phyloP scores from a whole-genome alignment of 1,284 basidiomycete species.

The Neonothopanus nambi region DNA sequence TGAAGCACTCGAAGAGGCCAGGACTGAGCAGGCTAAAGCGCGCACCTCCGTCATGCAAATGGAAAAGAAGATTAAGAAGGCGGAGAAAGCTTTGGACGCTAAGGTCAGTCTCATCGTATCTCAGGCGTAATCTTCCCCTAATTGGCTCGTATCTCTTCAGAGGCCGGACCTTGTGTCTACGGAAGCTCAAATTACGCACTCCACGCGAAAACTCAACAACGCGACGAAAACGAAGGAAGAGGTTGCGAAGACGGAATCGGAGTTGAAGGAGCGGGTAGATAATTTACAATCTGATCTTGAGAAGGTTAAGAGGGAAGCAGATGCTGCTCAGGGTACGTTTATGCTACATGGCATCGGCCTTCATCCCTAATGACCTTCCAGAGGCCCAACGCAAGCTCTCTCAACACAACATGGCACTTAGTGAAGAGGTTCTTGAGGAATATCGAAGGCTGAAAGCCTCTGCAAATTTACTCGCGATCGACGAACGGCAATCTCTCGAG shows the following conservation, averaged over 20 bases:
- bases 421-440: conserved; percentile 82
- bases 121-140: neutral
- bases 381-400: conserved; percentile 79
- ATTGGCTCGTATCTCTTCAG: conserved; percentile 36
- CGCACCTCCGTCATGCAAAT: conserved; percentile 72
- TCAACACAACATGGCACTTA: conserved; percentile 76
- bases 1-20: conserved; percentile 69
- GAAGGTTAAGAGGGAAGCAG: conserved; percentile 69
- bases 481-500: conserved; percentile 88
- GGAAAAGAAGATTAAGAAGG: conserved; percentile 79
- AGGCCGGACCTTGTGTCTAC: conserved; percentile 79
- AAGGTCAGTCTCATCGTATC: conserved; percentile 51
- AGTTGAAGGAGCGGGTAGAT: conserved; percentile 63
- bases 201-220: conserved; percentile 75
- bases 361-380: conserved; percentile 27
- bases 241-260: conserved; percentile 68
- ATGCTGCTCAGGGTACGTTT: conserved; percentile 70
- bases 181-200: conserved; percentile 88
- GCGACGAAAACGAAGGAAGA: conserved; percentile 65
- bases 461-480: conserved; percentile 77
- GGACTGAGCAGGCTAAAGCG: conserved; percentile 79
- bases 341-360: neutral
- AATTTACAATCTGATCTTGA: conserved; percentile 65
- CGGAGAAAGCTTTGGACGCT: conserved; percentile 81
- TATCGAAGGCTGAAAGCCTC: conserved; percentile 86